phyloP scores from a whole-genome alignment of 805 yeast species.

The Lipomyces japonicus region DNA sequence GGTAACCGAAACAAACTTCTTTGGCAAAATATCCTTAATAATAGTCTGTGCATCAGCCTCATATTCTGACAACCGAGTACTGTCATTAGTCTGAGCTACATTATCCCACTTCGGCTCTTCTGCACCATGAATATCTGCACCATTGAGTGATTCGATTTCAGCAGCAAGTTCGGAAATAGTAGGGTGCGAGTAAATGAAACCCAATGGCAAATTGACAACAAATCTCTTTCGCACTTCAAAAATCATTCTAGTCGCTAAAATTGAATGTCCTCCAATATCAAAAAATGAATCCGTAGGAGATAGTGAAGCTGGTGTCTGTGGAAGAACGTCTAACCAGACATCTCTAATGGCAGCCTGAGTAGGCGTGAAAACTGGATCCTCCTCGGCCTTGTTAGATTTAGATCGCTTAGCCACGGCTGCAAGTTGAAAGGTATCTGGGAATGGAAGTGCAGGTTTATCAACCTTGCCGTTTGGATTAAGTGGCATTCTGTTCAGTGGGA shows the following conservation, averaged over 20 bases:
- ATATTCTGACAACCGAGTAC: constrained; percentile 46
- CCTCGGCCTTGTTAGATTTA: constrained; percentile 37
- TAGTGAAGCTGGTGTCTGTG: constrained; percentile 75
- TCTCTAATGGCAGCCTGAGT: constrained; percentile 69
- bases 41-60: constrained; percentile 67
- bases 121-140: constrained; percentile 49
- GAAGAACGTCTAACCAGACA: constrained; percentile 81
- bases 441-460: constrained; percentile 94
- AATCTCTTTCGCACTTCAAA: constrained; percentile 80
- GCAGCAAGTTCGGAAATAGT: constrained; percentile 74
- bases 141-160: constrained; percentile 58
- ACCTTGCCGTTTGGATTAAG: constrained; percentile 97
- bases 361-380: constrained; percentile 54
- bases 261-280: constrained; percentile 97
- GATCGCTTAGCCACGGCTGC: constrained; percentile 63
- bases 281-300: constrained; percentile 84
- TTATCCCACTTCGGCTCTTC: constrained; percentile 35
- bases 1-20: constrained; percentile 47
- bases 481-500: constrained; percentile 82
- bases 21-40: constrained; percentile 42
- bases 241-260: constrained; percentile 94
- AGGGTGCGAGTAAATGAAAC: constrained; percentile 84
- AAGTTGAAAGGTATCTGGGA: constrained; percentile 86
- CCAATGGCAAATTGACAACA: constrained; percentile 79
- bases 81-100: constrained; percentile 1